Evolutionary conservation across 169 alveolate genomes (phyloP).

Genomic region (Theileria parva): DNA sequence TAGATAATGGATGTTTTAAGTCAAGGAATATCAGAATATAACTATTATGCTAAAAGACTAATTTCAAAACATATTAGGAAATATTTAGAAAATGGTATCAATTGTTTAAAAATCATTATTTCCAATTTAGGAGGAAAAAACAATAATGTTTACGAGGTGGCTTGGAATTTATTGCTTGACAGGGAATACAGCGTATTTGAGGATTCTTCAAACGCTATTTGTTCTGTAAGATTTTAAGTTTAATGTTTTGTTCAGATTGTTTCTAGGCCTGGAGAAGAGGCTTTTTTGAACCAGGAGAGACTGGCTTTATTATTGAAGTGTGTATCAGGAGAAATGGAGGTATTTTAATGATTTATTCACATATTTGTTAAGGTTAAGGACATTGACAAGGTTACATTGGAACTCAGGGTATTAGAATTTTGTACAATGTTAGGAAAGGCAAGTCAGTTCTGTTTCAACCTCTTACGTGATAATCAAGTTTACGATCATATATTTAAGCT

Average conservation of each 20-base stretch:
- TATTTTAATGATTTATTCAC: background rate
- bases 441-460: slow-evolving; percentile 13
- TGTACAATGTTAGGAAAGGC: slow-evolving; percentile 24
- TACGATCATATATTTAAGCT: slow-evolving; percentile 22
- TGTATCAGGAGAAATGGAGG: slow-evolving; percentile 9
- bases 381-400: slow-evolving; percentile 23
- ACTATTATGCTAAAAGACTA: slow-evolving; percentile 1
- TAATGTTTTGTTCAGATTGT: background rate
- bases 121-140: slow-evolving; percentile 16
- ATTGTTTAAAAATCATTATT: background rate
- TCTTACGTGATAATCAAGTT: slow-evolving; percentile 19
- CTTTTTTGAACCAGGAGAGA: background rate
- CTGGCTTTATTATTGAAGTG: background rate
- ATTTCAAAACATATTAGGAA: slow-evolving; percentile 18
- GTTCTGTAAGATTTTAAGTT: slow-evolving; percentile 21
- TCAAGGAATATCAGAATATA: slow-evolving; percentile 2
- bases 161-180: slow-evolving; percentile 45
- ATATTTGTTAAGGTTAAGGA: background rate
- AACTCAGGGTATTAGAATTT: slow-evolving; percentile 42
- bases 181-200: slow-evolving; percentile 39
- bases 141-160: slow-evolving; percentile 23
- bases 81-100: slow-evolving; percentile 18
- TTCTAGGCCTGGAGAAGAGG: background rate
- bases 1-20: slow-evolving; percentile 4
- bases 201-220: slow-evolving; percentile 33